Percentiles rank a stretch among this genome's conserved stretches.
phyloP scores from a whole-genome alignment of 805 yeast species.

The Debaryomyces maramus region DNA sequence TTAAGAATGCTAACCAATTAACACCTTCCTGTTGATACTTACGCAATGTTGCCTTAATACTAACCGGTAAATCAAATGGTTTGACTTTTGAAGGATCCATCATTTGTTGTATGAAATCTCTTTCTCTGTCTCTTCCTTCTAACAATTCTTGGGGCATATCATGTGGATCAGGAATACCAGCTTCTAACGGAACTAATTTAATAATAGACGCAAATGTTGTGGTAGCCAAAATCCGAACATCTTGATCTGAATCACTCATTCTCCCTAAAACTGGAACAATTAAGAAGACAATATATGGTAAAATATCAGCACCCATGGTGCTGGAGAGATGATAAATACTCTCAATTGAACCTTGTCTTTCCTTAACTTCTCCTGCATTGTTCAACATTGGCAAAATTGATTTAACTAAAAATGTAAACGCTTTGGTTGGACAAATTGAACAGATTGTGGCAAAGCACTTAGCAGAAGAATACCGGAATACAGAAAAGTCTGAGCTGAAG shows the following conservation, averaged over 20 bases:
- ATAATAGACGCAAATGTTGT: slow-evolving; percentile 96
- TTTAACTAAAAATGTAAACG: slow-evolving; percentile 79
- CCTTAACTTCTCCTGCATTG: slow-evolving; percentile 66
- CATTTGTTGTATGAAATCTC: slow-evolving; percentile 95
- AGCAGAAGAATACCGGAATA: slow-evolving; percentile 86
- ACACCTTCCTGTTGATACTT: slow-evolving; percentile 98
- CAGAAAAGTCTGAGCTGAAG: slow-evolving; percentile 71
- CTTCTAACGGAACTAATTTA: slow-evolving; percentile 93
- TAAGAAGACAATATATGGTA: slow-evolving; percentile 92
- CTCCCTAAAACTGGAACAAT: slow-evolving; percentile 96
- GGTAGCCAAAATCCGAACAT: slow-evolving; percentile 87
- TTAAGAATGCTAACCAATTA: slow-evolving; percentile 94
- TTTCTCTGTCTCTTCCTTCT: slow-evolving; percentile 87
- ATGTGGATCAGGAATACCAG: slow-evolving; percentile 93
- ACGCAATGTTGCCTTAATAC: slow-evolving; percentile 88
- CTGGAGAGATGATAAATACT: slow-evolving; percentile 80
- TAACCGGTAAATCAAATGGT: slow-evolving; percentile 84
- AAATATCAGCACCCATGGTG: slow-evolving; percentile 82
- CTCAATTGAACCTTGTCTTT: slow-evolving; percentile 94
- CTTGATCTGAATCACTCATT: slow-evolving; percentile 93
- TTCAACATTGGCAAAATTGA: slow-evolving; percentile 75
- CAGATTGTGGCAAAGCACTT: slow-evolving; percentile 84
- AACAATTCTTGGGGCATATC: slow-evolving; percentile 83
- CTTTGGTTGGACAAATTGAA: slow-evolving; percentile 61
- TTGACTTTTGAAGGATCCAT: slow-evolving; percentile 93